A percentile compares a stretch with the other conserved stretches of the same genome.
phyloP scores from a whole-genome alignment of 768 basidiomycete species.

The Boletellus ananiceps region DNA sequence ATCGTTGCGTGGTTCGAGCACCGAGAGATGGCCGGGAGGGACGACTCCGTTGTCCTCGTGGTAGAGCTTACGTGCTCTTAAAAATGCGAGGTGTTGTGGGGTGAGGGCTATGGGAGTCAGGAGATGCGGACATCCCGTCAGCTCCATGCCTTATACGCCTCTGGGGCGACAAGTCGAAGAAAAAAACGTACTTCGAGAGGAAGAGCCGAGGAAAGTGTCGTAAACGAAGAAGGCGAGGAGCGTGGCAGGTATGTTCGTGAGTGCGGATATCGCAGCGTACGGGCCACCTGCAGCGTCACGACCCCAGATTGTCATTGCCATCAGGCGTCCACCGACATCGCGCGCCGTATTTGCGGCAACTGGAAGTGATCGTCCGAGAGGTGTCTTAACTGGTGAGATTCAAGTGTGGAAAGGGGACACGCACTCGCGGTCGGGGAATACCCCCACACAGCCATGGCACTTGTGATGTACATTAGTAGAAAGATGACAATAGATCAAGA shows the following conservation, averaged over 20 bases:
- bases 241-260: constrained; percentile 64
- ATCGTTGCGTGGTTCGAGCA: constrained; percentile 7
- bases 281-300: constrained; percentile 43
- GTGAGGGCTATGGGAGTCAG: constrained; percentile 18
- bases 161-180: neutral
- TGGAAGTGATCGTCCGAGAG: constrained; percentile 15
- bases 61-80: constrained; percentile 22
- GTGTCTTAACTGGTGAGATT: neutral
- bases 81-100: constrained; percentile 17
- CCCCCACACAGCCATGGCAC: constrained; percentile 58
- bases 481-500: neutral
- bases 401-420: neutral
- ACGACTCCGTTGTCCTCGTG: constrained; percentile 24
- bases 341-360: constrained; percentile 65
- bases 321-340: constrained; percentile 62
- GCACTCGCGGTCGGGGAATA: constrained; percentile 48
- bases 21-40: constrained; percentile 18
- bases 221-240: constrained; percentile 51
- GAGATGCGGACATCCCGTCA: constrained; percentile 3
- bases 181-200: constrained; percentile 46
- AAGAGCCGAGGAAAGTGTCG: constrained; percentile 54
- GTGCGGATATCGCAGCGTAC: constrained; percentile 60
- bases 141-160: neutral
- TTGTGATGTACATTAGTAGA: constrained; percentile 20
- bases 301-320: constrained; percentile 61